phyloP scores from a whole-genome alignment of 2,329 filamentous ascomycete genomes.

The Arthrobotrys musiformis region DNA sequence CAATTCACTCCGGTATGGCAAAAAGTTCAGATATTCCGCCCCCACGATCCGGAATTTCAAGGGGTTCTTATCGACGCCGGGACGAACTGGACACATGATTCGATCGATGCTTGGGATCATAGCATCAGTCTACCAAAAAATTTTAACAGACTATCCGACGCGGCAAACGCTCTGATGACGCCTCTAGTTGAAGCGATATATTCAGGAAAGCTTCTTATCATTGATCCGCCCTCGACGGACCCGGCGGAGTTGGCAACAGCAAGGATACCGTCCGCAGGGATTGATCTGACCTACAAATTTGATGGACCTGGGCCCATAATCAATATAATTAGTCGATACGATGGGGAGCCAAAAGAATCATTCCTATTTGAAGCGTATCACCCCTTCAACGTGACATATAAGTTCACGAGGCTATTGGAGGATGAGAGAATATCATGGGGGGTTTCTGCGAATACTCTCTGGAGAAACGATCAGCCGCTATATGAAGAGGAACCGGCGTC shows the following conservation, averaged over 20 bases:
- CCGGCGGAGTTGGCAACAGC: neutral
- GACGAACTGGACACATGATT: neutral
- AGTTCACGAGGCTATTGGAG: neutral
- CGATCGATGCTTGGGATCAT: neutral
- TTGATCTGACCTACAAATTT: slow-evolving; percentile 4
- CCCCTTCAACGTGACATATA: neutral
- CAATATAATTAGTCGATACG: neutral
- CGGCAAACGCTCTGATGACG: neutral
- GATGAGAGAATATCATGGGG: neutral
- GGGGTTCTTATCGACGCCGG: neutral
- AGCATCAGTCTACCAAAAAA: neutral
- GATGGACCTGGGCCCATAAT: neutral
- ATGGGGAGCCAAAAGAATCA: neutral
- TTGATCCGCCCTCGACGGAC: neutral
- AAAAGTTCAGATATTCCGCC: slow-evolving; percentile 1
- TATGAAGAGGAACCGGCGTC: neutral
- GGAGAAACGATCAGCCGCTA: neutral
- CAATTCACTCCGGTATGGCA: slow-evolving; percentile 22
- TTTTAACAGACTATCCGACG: neutral
- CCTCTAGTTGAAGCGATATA: slow-evolving; percentile 1
- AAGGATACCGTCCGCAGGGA: neutral
- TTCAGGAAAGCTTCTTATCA: neutral
- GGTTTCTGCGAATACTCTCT: neutral
- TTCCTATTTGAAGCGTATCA: neutral
- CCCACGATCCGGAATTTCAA: neutral